These are phyloP conservation scores for Achaetomiella virescens DNA, from an alignment of 495 filamentous ascomycete species.

Conservation along the genomic window DNA sequence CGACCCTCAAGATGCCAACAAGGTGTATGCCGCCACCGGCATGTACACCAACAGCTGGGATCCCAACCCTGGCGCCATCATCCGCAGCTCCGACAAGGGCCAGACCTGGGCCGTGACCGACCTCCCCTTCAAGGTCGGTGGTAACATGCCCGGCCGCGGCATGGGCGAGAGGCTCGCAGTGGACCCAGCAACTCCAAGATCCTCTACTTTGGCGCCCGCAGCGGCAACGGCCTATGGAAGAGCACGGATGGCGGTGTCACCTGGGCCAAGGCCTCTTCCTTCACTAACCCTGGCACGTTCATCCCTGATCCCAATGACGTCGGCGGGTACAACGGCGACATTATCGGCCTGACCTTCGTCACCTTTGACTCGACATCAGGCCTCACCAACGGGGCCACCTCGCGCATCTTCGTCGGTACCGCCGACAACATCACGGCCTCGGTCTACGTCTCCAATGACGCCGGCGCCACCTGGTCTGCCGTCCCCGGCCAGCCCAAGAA, in stretches of 20 bases:
- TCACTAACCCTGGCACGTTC: slow-evolving; percentile 48
- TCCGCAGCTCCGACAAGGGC: slow-evolving; percentile 46
- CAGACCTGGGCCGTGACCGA: slow-evolving; percentile 41
- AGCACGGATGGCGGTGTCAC: slow-evolving; percentile 50
- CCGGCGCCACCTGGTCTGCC: slow-evolving; percentile 46
- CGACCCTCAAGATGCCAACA: slow-evolving; percentile 48
- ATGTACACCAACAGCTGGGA: slow-evolving; percentile 57
- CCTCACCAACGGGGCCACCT: slow-evolving; percentile 41
- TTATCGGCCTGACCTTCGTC: slow-evolving; percentile 48
- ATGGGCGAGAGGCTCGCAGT: slow-evolving; percentile 58
- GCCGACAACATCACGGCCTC: slow-evolving; percentile 48
- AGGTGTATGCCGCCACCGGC: slow-evolving; percentile 53
- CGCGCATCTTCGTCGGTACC: slow-evolving; percentile 53
- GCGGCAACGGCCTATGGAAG: slow-evolving; percentile 59
- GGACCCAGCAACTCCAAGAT: slow-evolving; percentile 50
- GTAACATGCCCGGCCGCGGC: slow-evolving; percentile 61
- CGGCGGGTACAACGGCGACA: slow-evolving; percentile 41
- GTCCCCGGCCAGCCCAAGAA: slow-evolving; percentile 44
- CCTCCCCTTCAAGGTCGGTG: slow-evolving; percentile 55
- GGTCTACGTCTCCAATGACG: slow-evolving; percentile 50
- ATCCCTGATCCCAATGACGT: slow-evolving; percentile 40
- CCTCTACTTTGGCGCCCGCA: slow-evolving; percentile 54
- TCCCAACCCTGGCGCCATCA: slow-evolving; percentile 48
- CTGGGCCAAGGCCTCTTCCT: slow-evolving; percentile 52
- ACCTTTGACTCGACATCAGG: slow-evolving; percentile 52